Evolutionary conservation across 1,284 basidiomycete genomes (phyloP), one percentile per base, ranked within the genome.

Genomic region (Irpex sp.): DNA sequence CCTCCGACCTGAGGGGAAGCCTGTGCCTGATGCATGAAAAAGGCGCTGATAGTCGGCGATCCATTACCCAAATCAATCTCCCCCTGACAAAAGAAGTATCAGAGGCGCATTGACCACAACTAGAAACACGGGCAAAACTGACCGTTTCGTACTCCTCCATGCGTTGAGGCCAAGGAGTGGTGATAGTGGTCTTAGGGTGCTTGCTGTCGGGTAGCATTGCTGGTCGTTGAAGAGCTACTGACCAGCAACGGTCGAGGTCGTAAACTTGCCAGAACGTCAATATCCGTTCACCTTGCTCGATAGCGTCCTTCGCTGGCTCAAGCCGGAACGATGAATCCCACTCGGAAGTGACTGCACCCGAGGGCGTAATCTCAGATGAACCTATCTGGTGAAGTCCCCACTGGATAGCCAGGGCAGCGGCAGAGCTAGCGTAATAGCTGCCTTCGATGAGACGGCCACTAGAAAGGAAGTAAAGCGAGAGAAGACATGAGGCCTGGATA

Each of bases 391-490:
- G 86, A 51, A 92, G 80, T 6, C 86, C 85, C 68, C 81, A 86
- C 68, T 90, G 89, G 26, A 90, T 74, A 9, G 85, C 84, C 54
- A 92, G 76, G 11, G 86, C 80, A 1, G 86, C 84, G 0, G 89
- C 90, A 0, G 87, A 83, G 63, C 84, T 85, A 0, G 84, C 83
- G 70, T 92, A 87, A 70, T 88, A 89, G 68, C 86, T 85, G 6
- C 90, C 90, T 70, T 93, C 90, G 19, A 88, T 73, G 4, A 88
- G 75, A 37, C 90, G 83, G 6, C 89, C 90, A 66, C 87, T 90
- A 36, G 88, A 84, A 36, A 90, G 76, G 73, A 89, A 90, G 72
- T 92, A 92, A 62, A 86, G 71, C 8, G 91, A 85, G 57, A 93
- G 73, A 21, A 93, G 77, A 69, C 88, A 90, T 6, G 86, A 88